Base-by-base conservation (phyloP, 345 rosid genomes). In the Corchorus capsularis region DNA sequence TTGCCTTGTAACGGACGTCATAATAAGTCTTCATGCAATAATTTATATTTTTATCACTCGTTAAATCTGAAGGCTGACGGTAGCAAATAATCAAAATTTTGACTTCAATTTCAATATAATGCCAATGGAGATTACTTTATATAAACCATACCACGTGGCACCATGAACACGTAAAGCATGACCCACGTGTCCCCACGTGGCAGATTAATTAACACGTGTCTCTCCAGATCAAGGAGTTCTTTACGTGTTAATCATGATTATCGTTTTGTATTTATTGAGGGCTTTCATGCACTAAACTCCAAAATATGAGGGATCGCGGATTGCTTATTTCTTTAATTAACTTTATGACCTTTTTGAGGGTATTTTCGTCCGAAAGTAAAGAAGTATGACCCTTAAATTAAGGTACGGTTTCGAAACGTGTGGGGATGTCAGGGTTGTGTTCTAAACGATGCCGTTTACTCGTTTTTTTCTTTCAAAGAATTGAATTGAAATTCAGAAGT, bases 371-470 rank as follows among this genome's bases (percentile, higher is more conserved):
- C 1, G 8, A 15, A 32, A 52, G 1, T 6, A 4, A 75, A 37
- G 39, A 19, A 39, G 8, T 19, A 27, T 37, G 80, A 63, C 64
- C 74, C 74, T 19, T 13, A 0, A 66, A 9, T 73, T 34, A 57
- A 63, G 80, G 77, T 56, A 55, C 82, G 71, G 84, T 81, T 81
- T 66, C 53, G 14, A 27, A 52, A 59, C 66, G 74, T 14, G 52
- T 27, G 71, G 52, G 19, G 3, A 12, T 72, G 74, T 70, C 64
- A 20, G 75, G 49, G 11, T 35, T 3, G 3, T 4, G 35, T 5
- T 11, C 12, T 50, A 61, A 73, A 75, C 80, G 80, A 63, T 59
- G 75, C 19, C 83, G 80, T 75, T 76, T 35, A 35, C 73, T 17
- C 27, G 61, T 70, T 22, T 46, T 35, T 35, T 32, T 11, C 3